Base-by-base conservation (phyloP, 2,329 filamentous ascomycete species). In the Magnaporthiopsis rhizophila region DNA sequence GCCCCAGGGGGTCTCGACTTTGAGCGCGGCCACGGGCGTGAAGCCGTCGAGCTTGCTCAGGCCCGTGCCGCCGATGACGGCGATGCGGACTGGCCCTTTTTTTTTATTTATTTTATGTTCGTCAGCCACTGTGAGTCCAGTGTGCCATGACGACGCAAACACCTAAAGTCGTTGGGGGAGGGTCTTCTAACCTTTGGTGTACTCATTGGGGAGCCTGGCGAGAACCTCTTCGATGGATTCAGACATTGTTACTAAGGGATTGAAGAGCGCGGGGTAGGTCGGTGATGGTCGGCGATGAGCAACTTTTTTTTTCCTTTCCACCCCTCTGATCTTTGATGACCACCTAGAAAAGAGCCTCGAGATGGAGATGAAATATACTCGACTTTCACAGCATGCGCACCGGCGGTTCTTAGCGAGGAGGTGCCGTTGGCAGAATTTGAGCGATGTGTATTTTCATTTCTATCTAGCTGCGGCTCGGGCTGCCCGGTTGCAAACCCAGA, bases 31-130 rank as follows among this genome's bases (percentile, higher is more conserved):
- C 67, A 96, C 88, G 72, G 92, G 90, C 26, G 86, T 89, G 82
- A 95, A 98, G 77, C 89, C 89, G 34, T 92, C 89, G 69, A 99
- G 89, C 70, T 91, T 88, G 75, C 89, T 87, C 67, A 99, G 89
- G 64, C 95, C 95, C 56, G 95, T 99, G 71, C 95, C 95, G 76
- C 93, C 93, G 70, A 97, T 92, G 64, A 96, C 90, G 74, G 90
- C 94, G 73, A 97, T 95, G 70, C 88, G 86, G 71, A 96, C 88
- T 64, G 88, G 84, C 64, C 82, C 88, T 89, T 65, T 38, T 24
- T 36, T 36, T 36, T 36, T 36, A 36, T 36, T 36, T 8, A 2
- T 36, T 36, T 8, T 36, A 2, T 26, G 12, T 15, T 6, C 59
- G 9, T 26, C 24, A 45, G 28, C 28, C 5, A 3, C 28, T 15